These are phyloP conservation scores for Elsinoe batatas DNA, from an alignment of 2,329 filamentous ascomycete genomes.

Conservation along the genomic window DNA sequence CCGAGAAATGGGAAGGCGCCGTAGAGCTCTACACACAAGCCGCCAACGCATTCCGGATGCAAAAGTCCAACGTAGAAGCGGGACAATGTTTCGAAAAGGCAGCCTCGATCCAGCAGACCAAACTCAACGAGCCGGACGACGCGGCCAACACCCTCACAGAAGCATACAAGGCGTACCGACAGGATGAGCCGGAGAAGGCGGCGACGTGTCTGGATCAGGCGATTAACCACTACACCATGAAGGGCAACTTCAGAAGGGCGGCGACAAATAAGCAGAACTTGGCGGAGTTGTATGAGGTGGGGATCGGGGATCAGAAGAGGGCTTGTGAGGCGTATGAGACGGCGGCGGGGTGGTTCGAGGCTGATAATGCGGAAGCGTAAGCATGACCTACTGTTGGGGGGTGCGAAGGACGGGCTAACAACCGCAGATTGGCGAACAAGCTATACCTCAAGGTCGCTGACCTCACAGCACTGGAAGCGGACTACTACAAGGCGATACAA, in stretches of 20 bases:
- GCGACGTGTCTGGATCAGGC: constrained; percentile 69
- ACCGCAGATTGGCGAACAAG: constrained; percentile 75
- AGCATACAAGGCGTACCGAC: constrained; percentile 91
- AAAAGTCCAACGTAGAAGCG: constrained; percentile 75
- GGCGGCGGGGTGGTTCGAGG: constrained; percentile 82
- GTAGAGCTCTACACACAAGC: constrained; percentile 81
- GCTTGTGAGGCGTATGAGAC: constrained; percentile 77
- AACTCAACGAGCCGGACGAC: constrained; percentile 85
- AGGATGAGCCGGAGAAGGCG: constrained; percentile 72
- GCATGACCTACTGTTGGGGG: too few relatives aligned
- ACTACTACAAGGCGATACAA: constrained; percentile 76
- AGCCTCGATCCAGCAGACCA: constrained; percentile 66
- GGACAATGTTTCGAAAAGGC: constrained; percentile 77
- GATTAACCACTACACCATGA: constrained; percentile 75
- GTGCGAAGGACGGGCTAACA: neutral
- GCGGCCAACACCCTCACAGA: constrained; percentile 80
- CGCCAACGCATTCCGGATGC: constrained; percentile 82
- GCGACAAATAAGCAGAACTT: constrained; percentile 85
- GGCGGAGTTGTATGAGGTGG: constrained; percentile 75
- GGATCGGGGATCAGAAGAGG: constrained; percentile 65
- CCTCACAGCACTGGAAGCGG: constrained; percentile 66
- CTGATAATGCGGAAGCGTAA: constrained; percentile 73
- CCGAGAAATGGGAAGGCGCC: constrained; percentile 84
- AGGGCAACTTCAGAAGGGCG: constrained; percentile 83
- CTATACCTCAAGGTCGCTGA: constrained; percentile 88